phyloP scores from a whole-genome alignment of 371 early-diverging fungal genomes.

The Mucor racemosus region DNA sequence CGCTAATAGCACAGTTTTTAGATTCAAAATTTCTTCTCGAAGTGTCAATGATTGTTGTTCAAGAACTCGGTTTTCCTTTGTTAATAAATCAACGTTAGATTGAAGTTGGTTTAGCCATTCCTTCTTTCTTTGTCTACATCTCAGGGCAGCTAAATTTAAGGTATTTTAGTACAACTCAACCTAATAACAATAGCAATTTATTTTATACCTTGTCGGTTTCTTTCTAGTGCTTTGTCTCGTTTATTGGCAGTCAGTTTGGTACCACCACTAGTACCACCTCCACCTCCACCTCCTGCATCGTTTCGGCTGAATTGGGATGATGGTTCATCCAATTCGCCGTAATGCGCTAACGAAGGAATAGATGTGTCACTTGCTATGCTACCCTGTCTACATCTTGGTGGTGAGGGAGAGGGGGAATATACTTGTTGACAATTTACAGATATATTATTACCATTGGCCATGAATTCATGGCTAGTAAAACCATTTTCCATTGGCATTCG shows the following conservation, averaged over 20 bases:
- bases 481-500: neutral
- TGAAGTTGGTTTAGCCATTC: slow-evolving; percentile 81
- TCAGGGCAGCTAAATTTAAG: slow-evolving; percentile 74
- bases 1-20: slow-evolving; percentile 63
- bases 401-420: slow-evolving; percentile 8
- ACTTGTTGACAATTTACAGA: neutral
- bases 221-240: slow-evolving; percentile 52
- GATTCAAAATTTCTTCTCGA: slow-evolving; percentile 72
- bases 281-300: slow-evolving; percentile 2
- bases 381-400: slow-evolving; percentile 2
- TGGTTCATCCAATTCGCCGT: neutral
- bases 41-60: slow-evolving; percentile 66
- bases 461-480: neutral
- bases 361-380: slow-evolving; percentile 10
- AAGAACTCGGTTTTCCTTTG: slow-evolving; percentile 72
- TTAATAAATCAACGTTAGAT: slow-evolving; percentile 70
- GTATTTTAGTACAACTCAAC: slow-evolving; percentile 45
- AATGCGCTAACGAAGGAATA: neutral
- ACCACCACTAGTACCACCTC: neutral
- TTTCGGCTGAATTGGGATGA: neutral
- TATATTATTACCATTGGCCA: neutral
- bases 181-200: slow-evolving; percentile 21
- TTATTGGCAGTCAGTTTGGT: slow-evolving; percentile 3
- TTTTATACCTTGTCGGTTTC: slow-evolving; percentile 64
- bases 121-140: slow-evolving; percentile 89